These are phyloP conservation scores for Pilobolus umbonatus DNA, from an alignment of 192 early-diverging fungal species.

Conservation along the genomic window DNA sequence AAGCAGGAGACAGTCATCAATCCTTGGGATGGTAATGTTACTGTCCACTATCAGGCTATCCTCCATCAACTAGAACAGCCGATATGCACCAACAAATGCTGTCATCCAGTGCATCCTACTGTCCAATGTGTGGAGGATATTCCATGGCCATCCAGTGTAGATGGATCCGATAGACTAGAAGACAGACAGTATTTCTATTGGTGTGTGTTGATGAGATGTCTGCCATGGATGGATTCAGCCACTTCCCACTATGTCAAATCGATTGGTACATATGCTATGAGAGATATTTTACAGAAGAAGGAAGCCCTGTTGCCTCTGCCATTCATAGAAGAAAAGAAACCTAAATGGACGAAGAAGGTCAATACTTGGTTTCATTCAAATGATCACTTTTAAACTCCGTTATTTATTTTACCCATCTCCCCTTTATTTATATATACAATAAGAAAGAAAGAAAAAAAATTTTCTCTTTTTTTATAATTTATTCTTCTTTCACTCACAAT, in stretches of 20 bases:
- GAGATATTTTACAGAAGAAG: too few species aligned
- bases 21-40: constrained; percentile 10
- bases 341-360: too few species aligned
- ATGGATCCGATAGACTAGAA: not conserved
- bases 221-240: constrained; percentile 14
- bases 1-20: not conserved
- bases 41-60: constrained; percentile 5
- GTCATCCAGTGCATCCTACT: not conserved
- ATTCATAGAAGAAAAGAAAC: too few species aligned
- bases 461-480: too few species aligned
- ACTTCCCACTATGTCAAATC: constrained; percentile 7
- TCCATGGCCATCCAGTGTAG: constrained; percentile 7
- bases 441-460: too few species aligned
- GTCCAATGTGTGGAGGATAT: not conserved
- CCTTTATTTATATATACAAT: too few species aligned
- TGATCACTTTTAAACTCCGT: too few species aligned
- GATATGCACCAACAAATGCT: not conserved
- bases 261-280: constrained; percentile 12
- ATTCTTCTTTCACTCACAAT: too few species aligned
- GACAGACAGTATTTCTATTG: constrained; percentile 14
- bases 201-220: constrained; percentile 18
- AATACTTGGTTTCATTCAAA: too few species aligned
- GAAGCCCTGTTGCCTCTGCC: too few species aligned
- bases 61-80: not conserved
- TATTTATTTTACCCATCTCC: too few species aligned